Base-by-base conservation (phyloP, 441 rosid genomes). In the Populus tomentosa region DNA sequence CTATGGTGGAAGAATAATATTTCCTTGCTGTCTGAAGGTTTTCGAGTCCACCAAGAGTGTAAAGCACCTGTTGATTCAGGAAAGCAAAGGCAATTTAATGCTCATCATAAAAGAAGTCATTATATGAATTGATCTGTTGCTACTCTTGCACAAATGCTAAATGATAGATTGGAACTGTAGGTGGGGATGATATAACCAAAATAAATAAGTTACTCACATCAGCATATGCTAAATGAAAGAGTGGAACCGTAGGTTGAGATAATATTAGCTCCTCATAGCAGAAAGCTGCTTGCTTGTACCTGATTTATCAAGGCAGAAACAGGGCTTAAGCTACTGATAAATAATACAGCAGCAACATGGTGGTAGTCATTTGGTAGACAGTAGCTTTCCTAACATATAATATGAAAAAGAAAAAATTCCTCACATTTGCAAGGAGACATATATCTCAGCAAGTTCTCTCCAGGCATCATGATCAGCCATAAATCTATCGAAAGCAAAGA, bases 391-490 rank as follows among this genome's bases (percentile, higher is more conserved):
- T 68, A 38, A 68, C 24, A 35, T 33, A 46, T 8, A 50, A 14
- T 14, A 50, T 14, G 56, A 50, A 50, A 56, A 61, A 67, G 33
- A 5, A 5, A 40, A 53, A 33, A 73, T 28, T 67, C 61, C 92
- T 83, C 81, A 97, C 99, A 97, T 97, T 85, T 97, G 98, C 81
- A 94, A 82, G 80, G 98, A 88, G 75, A 93, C 86, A 71, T 94
- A 94, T 79, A 92, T 89, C 72, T 93, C 97, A 1, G 99, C 98
- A 67, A 97, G 98, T 82, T 97, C 99, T 87, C 98, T 94, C 99
- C 98, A 97, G 23, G 99, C 99, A 90, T 94, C 99, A 83, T 91
- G 92, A 88, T 97, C 99, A 64, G 99, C 99, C 99, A 97, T 94
- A 85, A 94, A 97, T 87, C 98, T 97, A 64, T 65, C 62, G 70